phyloP scores from a whole-genome alignment of 202 grass and related monocot species.

The Alloteropsis angusta region DNA sequence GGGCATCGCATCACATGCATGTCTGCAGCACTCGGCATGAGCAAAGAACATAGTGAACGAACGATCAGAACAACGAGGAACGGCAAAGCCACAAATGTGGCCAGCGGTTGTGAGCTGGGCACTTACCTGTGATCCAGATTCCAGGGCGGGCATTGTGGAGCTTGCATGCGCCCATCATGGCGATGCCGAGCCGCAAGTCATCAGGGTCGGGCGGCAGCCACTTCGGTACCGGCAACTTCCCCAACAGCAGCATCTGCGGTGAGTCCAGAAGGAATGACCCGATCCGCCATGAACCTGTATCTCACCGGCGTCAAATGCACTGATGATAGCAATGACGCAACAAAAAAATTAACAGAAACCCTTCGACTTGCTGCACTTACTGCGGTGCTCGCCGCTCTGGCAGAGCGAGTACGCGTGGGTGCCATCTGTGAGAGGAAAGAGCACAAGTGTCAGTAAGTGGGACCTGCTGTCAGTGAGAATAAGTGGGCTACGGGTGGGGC shows the following conservation, averaged over 20 bases:
- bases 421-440: constrained; percentile 34
- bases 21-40: constrained; percentile 44
- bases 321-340: not conserved
- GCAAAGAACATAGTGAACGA: not conserved
- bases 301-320: not conserved
- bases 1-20: constrained; percentile 71
- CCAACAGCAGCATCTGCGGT: constrained; percentile 46
- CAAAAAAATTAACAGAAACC: not conserved
- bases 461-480: not conserved
- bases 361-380: constrained; percentile 27
- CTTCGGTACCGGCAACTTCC: constrained; percentile 42
- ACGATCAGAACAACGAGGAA: not conserved
- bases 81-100: not conserved
- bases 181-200: constrained; percentile 18
- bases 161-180: constrained; percentile 48
- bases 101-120: not conserved
- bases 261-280: constrained; percentile 70
- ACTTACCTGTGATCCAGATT: constrained; percentile 87
- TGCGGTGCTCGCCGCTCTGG: constrained; percentile 54
- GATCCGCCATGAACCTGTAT: constrained; percentile 60
- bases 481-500: not conserved
- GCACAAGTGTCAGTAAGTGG: constrained; percentile 27
- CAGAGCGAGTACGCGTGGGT: constrained; percentile 57
- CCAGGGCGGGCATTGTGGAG: constrained; percentile 47
- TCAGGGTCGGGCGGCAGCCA: constrained; percentile 28